phyloP scores from a whole-genome alignment of 805 yeast genomes.

The Suhomyces sp. region DNA sequence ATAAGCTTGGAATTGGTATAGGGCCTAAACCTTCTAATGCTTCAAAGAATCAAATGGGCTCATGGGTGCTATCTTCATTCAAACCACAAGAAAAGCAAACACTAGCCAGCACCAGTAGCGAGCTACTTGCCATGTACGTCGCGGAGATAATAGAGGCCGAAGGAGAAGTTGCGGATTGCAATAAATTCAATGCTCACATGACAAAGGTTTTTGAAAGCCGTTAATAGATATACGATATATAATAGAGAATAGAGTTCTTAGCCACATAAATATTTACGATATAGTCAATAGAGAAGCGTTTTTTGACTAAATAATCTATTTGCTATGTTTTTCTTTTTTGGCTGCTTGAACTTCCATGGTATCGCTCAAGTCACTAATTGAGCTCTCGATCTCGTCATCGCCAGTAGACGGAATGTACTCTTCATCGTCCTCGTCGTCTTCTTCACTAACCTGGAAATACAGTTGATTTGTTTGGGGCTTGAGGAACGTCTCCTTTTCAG shows the following conservation, averaged over 20 bases:
- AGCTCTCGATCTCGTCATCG: constrained; percentile 2
- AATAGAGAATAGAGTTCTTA: not conserved
- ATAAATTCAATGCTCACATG: constrained; percentile 8
- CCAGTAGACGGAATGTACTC: constrained; percentile 3
- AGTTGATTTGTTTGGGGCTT: not conserved
- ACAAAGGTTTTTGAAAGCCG: constrained; percentile 3
- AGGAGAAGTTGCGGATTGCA: constrained; percentile 4
- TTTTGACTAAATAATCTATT: not conserved
- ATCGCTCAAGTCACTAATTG: not conserved
- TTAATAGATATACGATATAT: not conserved
- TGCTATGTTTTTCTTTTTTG: not conserved
- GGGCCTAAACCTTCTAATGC: constrained; percentile 43
- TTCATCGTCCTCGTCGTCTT: constrained; percentile 5
- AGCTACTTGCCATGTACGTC: constrained; percentile 3
- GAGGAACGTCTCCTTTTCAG: not conserved
- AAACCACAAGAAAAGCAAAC: constrained; percentile 19
- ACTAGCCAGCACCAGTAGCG: constrained; percentile 8
- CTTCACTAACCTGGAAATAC: constrained; percentile 3
- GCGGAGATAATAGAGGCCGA: constrained; percentile 5
- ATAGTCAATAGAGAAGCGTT: not conserved
- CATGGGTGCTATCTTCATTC: constrained; percentile 41
- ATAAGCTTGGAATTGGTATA: constrained; percentile 36
- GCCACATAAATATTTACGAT: not conserved
- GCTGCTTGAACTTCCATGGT: not conserved
- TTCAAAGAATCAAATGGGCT: constrained; percentile 31